Base-by-base conservation (phyloP, 495 filamentous ascomycete species). In the Oleoguttula mirabilis region DNA sequence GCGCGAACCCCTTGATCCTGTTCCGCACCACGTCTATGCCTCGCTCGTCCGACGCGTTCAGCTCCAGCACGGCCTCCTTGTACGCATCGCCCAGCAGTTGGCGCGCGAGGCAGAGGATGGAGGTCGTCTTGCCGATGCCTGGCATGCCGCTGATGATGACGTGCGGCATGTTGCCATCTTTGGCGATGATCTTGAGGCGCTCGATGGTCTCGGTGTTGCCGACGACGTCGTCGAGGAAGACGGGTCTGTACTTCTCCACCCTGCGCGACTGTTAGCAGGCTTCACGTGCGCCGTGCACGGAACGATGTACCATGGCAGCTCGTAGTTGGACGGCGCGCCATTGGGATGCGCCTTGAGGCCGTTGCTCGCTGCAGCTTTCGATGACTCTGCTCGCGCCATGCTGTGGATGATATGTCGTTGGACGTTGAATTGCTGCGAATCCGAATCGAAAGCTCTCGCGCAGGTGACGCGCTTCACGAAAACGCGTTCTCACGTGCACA, bases 21-120 rank as follows among this genome's bases (percentile, higher is more conserved):
- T 94, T 94, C n/a, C 90, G 80, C 23, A 99, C 90, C 17, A 99
- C 90, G 56, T 99, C 90, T 63, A 99, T 99, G 78, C 85, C 90
- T 70, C 90, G 73, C 62, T 99, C 90, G 51, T 99, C 90, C 59
- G 80, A 87, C 33, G 90, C 90, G 51, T 99, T 99, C 36, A 99
- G 65, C 56, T 99, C 90, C 35, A 99, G 61, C 10, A 99, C 90
- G 1, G 90, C 92, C 64, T 99, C 90, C 65, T 95, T 96, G 66
- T 99, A 99, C 10, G 85, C 72, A 60, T 92, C 80, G 2, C 90
- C 92, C 1, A 99, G 70, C 41, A 99, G 63, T 55, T 95, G 88
- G 40, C 90, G 76, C 7, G 90, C 88, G 21, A 99, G 77, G 53
- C 92, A 96, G 36, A 96, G 64, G 21, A 99, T 77, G 22, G 88